Conservation (phyloP, 345 rosid genomes). For the Syzygium oleosum region DNA sequence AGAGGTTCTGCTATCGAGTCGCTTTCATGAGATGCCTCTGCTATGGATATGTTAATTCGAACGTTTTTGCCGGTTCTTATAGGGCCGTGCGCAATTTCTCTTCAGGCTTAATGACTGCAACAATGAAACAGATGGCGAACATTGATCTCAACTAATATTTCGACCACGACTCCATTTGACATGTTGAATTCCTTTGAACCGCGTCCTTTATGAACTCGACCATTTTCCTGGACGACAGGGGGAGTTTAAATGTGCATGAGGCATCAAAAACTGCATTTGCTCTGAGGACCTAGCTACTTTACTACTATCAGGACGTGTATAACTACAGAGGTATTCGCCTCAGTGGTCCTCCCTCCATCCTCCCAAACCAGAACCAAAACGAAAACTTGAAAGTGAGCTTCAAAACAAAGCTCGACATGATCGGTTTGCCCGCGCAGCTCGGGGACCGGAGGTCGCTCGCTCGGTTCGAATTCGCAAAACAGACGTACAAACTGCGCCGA, state of each 20-base stretch:
- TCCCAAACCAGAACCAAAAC: not conserved
- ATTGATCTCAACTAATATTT: not conserved
- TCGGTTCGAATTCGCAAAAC: not conserved
- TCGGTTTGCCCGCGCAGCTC: not conserved
- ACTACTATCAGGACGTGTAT: not conserved
- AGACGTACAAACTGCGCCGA: not conserved
- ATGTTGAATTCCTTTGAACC: not conserved
- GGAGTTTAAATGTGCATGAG: not conserved
- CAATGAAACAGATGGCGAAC: no score
- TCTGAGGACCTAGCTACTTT: not conserved
- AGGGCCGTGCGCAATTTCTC: no score
- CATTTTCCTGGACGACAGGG: not conserved
- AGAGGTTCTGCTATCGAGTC: not conserved
- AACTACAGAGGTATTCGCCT: not conserved
- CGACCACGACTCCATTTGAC: rapidly evolving
- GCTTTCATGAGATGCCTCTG: not conserved
- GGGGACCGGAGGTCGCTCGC: not conserved
- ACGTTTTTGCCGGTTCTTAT: no score
- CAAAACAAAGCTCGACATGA: not conserved
- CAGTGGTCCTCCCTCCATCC: not conserved
- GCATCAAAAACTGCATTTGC: not conserved
- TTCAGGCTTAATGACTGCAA: no score
- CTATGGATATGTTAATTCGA: not conserved
- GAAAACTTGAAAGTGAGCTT: not conserved
- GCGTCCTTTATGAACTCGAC: not conserved